These are phyloP conservation scores for Incumbomyces lentus DNA, from an alignment of 2,329 filamentous ascomycete genomes.

Conservation along the genomic window DNA sequence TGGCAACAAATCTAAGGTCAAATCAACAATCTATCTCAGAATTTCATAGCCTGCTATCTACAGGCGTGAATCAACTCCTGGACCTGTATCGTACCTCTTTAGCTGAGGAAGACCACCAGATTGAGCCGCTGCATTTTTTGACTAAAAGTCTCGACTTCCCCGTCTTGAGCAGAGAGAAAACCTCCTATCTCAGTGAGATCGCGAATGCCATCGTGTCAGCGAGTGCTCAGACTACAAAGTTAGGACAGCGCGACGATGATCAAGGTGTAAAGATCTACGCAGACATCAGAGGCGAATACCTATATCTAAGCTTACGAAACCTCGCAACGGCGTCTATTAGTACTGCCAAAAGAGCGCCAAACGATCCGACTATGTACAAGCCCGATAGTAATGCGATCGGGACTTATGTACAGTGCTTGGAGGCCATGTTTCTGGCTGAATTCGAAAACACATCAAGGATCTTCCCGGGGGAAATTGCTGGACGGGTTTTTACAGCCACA, in stretches of 20 bases:
- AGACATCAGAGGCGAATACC: slow-evolving; percentile 74
- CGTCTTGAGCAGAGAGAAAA: slow-evolving; percentile 62
- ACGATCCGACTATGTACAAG: slow-evolving; percentile 67
- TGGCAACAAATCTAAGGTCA: slow-evolving; percentile 77
- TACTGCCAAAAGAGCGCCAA: slow-evolving; percentile 63
- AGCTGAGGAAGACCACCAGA: slow-evolving; percentile 63
- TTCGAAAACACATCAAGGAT: slow-evolving; percentile 83
- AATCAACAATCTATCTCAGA: slow-evolving; percentile 84
- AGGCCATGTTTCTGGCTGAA: slow-evolving; percentile 77
- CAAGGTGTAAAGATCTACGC: slow-evolving; percentile 74
- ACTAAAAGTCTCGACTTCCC: slow-evolving; percentile 81
- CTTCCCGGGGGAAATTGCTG: slow-evolving; percentile 79
- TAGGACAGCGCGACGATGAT: slow-evolving; percentile 47
- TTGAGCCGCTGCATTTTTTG: slow-evolving; percentile 86
- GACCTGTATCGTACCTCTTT: slow-evolving; percentile 71
- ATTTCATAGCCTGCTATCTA: slow-evolving; percentile 63
- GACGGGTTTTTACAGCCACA: slow-evolving; percentile 64
- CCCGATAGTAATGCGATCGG: slow-evolving; percentile 84
- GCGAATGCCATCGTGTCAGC: slow-evolving; percentile 63
- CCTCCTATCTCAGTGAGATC: slow-evolving; percentile 66
- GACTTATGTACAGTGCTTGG: slow-evolving; percentile 77
- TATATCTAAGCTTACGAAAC: slow-evolving; percentile 73
- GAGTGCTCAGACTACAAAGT: slow-evolving; percentile 41
- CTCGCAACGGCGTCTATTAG: slow-evolving; percentile 77
- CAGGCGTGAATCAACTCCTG: slow-evolving; percentile 74